Conservation (phyloP, 1,284 basidiomycete genomes). For the Malassezia nana region DNA sequence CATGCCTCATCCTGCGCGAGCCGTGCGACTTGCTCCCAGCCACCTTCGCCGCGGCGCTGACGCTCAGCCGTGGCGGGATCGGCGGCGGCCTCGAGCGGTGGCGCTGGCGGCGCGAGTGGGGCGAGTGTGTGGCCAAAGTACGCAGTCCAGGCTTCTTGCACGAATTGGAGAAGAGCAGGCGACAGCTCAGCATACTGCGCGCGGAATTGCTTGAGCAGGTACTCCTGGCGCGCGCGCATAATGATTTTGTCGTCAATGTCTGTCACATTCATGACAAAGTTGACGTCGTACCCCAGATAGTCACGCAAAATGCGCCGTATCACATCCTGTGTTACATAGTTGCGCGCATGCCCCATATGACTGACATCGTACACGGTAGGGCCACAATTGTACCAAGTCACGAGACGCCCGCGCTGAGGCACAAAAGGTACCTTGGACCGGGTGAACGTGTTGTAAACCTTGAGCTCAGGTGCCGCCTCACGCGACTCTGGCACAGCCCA, state of each 20-base stretch:
- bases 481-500: constrained; percentile 8
- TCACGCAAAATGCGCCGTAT: constrained; percentile 83
- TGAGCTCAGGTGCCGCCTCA: constrained; percentile 53
- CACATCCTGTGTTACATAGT: constrained; percentile 96
- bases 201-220: constrained; percentile 54
- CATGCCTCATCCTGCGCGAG: constrained; percentile 28
- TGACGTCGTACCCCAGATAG: constrained; percentile 93
- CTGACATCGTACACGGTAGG: constrained; percentile 99
- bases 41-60: constrained; percentile 32
- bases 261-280: constrained; percentile 99
- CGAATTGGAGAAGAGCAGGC: constrained; percentile 24
- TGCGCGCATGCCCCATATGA: constrained; percentile 97
- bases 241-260: constrained; percentile 98
- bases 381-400: constrained; percentile 97
- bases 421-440: constrained; percentile 69
- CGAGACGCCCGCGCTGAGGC: constrained; percentile 66
- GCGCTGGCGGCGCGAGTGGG: constrained; percentile 35
- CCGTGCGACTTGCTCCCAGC: constrained; percentile 35
- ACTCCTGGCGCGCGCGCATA: constrained; percentile 32
- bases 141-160: constrained; percentile 35
- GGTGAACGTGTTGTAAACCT: constrained; percentile 89
- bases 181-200: constrained; percentile 28
- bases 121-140: constrained; percentile 37
- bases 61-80: constrained; percentile 24
- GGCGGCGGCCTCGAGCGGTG: constrained; percentile 28